Conservation (phyloP, 2,329 filamentous ascomycete genomes). For the Aspergillus piperis region DNA sequence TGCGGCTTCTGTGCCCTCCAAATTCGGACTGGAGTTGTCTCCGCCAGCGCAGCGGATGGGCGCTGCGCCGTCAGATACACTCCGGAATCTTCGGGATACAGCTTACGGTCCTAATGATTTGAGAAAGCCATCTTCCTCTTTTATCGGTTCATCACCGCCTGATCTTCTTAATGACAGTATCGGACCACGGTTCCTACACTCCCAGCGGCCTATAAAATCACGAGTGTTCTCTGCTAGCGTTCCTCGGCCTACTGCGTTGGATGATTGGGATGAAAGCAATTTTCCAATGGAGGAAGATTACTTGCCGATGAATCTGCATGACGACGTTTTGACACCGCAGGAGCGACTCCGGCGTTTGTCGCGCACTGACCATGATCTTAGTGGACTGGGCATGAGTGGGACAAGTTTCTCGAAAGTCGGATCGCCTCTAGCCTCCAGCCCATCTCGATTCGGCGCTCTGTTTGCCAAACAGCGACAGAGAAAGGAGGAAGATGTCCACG, state of each 20-base stretch:
- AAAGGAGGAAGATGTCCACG: constrained; percentile 52
- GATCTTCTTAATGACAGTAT: constrained; percentile 66
- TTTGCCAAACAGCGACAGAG: constrained; percentile 57
- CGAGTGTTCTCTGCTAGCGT: constrained; percentile 64
- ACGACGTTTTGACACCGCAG: constrained; percentile 64
- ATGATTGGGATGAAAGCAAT: constrained; percentile 61
- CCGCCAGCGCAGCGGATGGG: constrained; percentile 71
- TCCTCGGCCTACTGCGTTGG: constrained; percentile 52
- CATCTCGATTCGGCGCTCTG: constrained; percentile 62
- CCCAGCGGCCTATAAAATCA: constrained; percentile 63
- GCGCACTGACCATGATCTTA: constrained; percentile 57
- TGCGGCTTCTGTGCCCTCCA: constrained; percentile 87
- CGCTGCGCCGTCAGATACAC: constrained; percentile 62
- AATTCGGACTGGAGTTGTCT: constrained; percentile 79
- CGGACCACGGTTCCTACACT: constrained; percentile 65
- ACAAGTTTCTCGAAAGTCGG: constrained; percentile 53
- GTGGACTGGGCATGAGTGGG: constrained; percentile 53
- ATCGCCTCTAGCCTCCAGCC: constrained; percentile 60
- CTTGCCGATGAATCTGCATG: constrained; percentile 69
- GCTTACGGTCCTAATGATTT: constrained; percentile 74
- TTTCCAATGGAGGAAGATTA: constrained; percentile 90
- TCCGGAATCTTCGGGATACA: constrained; percentile 63
- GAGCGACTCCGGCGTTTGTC: constrained; percentile 62
- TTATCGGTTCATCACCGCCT: constrained; percentile 60
- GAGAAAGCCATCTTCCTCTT: constrained; percentile 56